Percentiles rank a stretch among this genome's conserved stretches.
These are phyloP conservation scores for Baorangia bicolor DNA, from an alignment of 768 basidiomycete genomes.

Conservation along the genomic window DNA sequence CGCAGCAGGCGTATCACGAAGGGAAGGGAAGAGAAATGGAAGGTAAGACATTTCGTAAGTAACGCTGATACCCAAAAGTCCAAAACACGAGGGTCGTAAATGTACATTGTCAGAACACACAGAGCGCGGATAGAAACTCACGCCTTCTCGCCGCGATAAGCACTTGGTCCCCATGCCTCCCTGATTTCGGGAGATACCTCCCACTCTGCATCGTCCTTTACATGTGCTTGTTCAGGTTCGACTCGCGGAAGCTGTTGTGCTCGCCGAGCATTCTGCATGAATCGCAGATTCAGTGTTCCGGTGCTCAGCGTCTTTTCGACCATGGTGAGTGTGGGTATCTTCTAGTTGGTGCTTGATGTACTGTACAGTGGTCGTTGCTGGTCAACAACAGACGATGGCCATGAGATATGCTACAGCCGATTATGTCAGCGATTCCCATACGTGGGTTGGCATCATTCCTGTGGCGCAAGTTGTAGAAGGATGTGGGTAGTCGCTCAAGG, in stretches of 20 bases:
- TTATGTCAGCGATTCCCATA: slow-evolving; percentile 25
- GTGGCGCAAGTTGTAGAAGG: slow-evolving; percentile 6
- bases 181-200: slow-evolving; percentile 52
- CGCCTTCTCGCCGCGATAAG: slow-evolving; percentile 30
- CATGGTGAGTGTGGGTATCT: slow-evolving; percentile 12
- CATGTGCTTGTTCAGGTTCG: slow-evolving; percentile 50
- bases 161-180: slow-evolving; percentile 48
- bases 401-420: not conserved
- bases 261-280: slow-evolving; percentile 71
- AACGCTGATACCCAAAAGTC: slow-evolving; percentile 28
- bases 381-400: not conserved
- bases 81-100: slow-evolving; percentile 14
- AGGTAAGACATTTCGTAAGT: slow-evolving; percentile 63
- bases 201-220: slow-evolving; percentile 67
- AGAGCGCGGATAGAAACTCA: slow-evolving; percentile 16
- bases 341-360: not conserved
- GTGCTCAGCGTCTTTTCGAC: slow-evolving; percentile 55
- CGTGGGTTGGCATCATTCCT: slow-evolving; percentile 10
- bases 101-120: slow-evolving; percentile 17
- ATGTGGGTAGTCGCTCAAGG: not conserved
- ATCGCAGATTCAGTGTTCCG: slow-evolving; percentile 62
- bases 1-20: slow-evolving; percentile 25
- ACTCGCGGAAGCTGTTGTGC: slow-evolving; percentile 50
- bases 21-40: slow-evolving; percentile 58
- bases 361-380: not conserved